phyloP scores from a whole-genome alignment of 805 yeast species.

The Saturnispora diversa region DNA sequence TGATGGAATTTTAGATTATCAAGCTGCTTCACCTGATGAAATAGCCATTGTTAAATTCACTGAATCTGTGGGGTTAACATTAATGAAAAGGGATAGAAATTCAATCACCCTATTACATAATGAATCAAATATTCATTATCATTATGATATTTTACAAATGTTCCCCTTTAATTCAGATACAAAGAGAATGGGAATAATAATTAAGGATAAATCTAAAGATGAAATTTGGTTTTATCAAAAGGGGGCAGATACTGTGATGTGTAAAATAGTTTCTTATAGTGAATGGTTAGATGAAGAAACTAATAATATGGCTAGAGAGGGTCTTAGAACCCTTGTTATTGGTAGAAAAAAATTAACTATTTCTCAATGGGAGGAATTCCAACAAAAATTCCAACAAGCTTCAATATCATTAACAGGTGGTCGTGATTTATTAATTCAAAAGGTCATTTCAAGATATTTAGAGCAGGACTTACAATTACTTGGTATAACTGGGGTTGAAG shows the following conservation, averaged over 20 bases:
- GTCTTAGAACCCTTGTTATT: slow-evolving; percentile 87
- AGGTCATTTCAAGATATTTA: slow-evolving; percentile 56
- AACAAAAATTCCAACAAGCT: slow-evolving; percentile 59
- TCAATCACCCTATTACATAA: slow-evolving; percentile 62
- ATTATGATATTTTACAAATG: slow-evolving; percentile 64
- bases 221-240: slow-evolving; percentile 83
- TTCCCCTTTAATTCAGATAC: slow-evolving; percentile 96
- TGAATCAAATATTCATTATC: slow-evolving; percentile 41
- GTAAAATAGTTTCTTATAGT: slow-evolving; percentile 66
- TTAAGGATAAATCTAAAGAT: slow-evolving; percentile 51
- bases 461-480: slow-evolving; percentile 79
- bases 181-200: slow-evolving; percentile 90
- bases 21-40: slow-evolving; percentile 98
- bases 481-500: slow-evolving; percentile 97
- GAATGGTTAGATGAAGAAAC: slow-evolving; percentile 99
- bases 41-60: slow-evolving; percentile 93
- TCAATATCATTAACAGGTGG: slow-evolving; percentile 68
- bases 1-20: slow-evolving; percentile 65
- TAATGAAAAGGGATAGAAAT: slow-evolving; percentile 74
- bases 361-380: slow-evolving; percentile 54
- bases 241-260: slow-evolving; percentile 97
- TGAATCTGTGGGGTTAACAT: slow-evolving; percentile 72
- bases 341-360: slow-evolving; percentile 68
- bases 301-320: slow-evolving; percentile 96
- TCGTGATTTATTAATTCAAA: slow-evolving; percentile 69